A percentile compares a stretch with the other conserved stretches of the same genome.
Conservation (phyloP, 257 asterid genomes). For the Jaltomata sinuosa region DNA sequence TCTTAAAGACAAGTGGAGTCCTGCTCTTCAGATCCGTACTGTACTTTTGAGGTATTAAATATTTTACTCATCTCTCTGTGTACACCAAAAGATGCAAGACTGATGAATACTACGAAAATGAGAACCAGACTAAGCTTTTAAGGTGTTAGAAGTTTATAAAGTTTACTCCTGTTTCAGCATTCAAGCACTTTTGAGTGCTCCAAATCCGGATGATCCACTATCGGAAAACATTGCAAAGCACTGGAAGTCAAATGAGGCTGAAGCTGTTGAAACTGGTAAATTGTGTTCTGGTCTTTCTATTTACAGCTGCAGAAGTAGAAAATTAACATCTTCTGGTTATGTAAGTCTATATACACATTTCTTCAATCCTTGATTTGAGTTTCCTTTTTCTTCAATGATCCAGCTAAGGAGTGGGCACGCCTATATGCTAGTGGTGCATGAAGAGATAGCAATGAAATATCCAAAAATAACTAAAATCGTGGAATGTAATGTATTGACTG, state of each 20-base stretch:
- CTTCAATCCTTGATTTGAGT: background rate
- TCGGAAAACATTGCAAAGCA: conserved; percentile 99
- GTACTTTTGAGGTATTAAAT: conserved; percentile 81
- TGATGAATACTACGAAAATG: background rate
- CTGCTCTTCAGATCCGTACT: conserved; percentile 99
- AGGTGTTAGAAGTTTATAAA: background rate
- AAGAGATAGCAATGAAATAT: background rate
- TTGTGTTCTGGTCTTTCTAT: background rate
- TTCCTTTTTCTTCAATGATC: conserved; percentile 9
- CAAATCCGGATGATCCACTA: conserved; percentile 97
- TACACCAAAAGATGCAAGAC: background rate
- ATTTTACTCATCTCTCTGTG: background rate
- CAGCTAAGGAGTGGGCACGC: conserved; percentile 94
- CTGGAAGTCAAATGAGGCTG: conserved; percentile 94
- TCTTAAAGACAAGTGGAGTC: conserved; percentile 99
- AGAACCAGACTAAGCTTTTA: background rate
- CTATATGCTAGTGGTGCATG: conserved; percentile 88
- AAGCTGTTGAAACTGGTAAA: conserved; percentile 97
- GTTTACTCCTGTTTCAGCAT: conserved; percentile 34
- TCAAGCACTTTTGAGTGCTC: conserved; percentile 99
- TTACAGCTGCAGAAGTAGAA: background rate
- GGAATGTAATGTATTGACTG: conserved; percentile 1
- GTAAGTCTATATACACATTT: background rate
- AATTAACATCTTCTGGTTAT: background rate
- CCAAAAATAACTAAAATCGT: background rate